Percentiles rank a stretch among this genome's conserved stretches.
phyloP scores from a whole-genome alignment of 257 asterid genomes.

The Plantago elongata region DNA sequence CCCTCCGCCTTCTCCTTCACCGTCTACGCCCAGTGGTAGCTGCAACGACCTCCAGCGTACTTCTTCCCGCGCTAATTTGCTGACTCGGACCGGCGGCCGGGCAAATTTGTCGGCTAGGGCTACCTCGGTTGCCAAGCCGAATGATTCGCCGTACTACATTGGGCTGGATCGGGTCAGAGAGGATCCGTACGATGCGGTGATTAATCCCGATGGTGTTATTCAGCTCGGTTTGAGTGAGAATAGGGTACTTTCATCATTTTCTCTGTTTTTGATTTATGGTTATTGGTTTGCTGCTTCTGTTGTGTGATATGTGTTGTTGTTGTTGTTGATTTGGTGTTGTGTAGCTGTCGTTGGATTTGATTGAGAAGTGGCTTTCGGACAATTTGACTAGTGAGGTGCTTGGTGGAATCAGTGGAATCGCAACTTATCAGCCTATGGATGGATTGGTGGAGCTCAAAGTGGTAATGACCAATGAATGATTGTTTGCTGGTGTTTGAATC shows the following conservation, averaged over 20 bases:
- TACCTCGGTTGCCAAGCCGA: constrained; percentile 50
- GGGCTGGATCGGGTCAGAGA: constrained; percentile 65
- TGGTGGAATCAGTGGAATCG: constrained; percentile 59
- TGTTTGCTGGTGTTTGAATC: too few relatives aligned
- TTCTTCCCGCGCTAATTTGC: constrained; percentile 63
- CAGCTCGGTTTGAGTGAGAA: constrained; percentile 90
- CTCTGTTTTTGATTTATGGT: constrained; percentile 3
- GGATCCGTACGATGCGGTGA: constrained; percentile 50
- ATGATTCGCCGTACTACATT: constrained; percentile 79
- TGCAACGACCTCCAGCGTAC: constrained; percentile 55
- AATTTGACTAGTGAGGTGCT: constrained; percentile 39
- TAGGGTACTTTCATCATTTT: constrained; percentile 34
- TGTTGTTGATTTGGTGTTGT: constrained; percentile 14
- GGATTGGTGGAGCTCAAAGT: constrained; percentile 76
- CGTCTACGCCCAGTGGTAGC: constrained; percentile 39
- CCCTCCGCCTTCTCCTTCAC: constrained; percentile 35
- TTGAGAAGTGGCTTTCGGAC: constrained; percentile 65
- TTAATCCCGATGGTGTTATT: constrained; percentile 66
- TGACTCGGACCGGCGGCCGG: constrained; percentile 49
- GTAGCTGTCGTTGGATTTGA: constrained; percentile 85
- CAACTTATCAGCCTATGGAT: constrained; percentile 76
- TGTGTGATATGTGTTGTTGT: not conserved
- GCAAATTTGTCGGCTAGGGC: constrained; percentile 59
- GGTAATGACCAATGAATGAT: constrained; percentile 28
- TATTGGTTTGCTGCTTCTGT: not conserved